These are phyloP conservation scores for Myotisia sp. DNA, from an alignment of 2,329 filamentous ascomycete species.

Conservation along the genomic window DNA sequence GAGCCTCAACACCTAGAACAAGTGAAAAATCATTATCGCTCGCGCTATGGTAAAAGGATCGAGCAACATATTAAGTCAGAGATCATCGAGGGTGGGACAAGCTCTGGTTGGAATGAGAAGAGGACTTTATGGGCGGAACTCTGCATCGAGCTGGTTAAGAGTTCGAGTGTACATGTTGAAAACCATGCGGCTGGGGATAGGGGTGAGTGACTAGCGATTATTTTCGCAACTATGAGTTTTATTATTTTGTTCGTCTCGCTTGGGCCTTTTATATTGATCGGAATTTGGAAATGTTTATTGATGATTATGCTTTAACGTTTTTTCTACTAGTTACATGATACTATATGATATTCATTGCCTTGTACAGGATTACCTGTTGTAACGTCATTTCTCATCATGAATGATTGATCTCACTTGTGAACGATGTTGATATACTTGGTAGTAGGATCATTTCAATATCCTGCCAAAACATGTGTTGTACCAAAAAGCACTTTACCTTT, in stretches of 20 bases:
- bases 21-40: slow-evolving; percentile 65
- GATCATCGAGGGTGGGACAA: slow-evolving; percentile 44
- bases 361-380: too few relatives aligned
- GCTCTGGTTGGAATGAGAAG: slow-evolving; percentile 12
- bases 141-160: slow-evolving; percentile 47
- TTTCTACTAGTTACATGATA: too few relatives aligned
- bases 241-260: background rate
- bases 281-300: too few relatives aligned
- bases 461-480: too few relatives aligned
- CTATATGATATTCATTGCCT: too few relatives aligned
- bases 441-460: too few relatives aligned
- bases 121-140: slow-evolving; percentile 56
- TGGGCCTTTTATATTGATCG: too few relatives aligned
- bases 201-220: background rate
- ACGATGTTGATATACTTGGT: too few relatives aligned
- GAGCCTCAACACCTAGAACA: slow-evolving; percentile 65
- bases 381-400: too few relatives aligned
- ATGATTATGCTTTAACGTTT: background rate
- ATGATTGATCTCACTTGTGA: too few relatives aligned
- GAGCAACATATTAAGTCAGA: slow-evolving; percentile 66
- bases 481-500: too few relatives aligned
- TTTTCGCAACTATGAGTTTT: background rate
- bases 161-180: slow-evolving; percentile 16
- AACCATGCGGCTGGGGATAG: background rate
- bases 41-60: slow-evolving; percentile 60